These are phyloP conservation scores for Penicillium mononematosum DNA, from an alignment of 495 filamentous ascomycete species.

Conservation along the genomic window DNA sequence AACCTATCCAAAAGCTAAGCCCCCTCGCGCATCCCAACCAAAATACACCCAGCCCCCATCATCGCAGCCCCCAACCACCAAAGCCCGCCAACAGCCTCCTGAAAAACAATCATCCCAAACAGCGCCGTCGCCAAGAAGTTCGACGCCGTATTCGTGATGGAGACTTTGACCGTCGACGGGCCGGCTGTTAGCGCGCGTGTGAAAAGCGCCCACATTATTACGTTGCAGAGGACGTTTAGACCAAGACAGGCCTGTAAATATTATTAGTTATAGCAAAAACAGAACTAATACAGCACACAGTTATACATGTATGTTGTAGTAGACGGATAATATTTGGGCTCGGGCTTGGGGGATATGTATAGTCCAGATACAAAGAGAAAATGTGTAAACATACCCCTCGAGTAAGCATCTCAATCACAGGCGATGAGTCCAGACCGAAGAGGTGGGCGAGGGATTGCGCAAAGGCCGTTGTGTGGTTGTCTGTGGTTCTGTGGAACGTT, in stretches of 20 bases:
- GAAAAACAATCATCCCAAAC: constrained; percentile 73
- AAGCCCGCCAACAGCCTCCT: constrained; percentile 66
- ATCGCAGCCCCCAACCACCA: constrained; percentile 89
- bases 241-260: constrained; percentile 71
- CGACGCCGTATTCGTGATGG: constrained; percentile 86
- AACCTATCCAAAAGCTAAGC: constrained; percentile 17
- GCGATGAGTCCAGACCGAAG: constrained; percentile 54
- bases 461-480: constrained; percentile 70
- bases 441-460: constrained; percentile 59
- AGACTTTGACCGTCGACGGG: constrained; percentile 83
- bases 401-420: constrained; percentile 61
- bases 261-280: constrained; percentile 13
- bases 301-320: background rate
- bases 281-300: background rate
- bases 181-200: constrained; percentile 79
- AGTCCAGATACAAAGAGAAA: background rate
- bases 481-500: constrained; percentile 68
- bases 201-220: constrained; percentile 89
- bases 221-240: constrained; percentile 86
- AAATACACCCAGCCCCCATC: constrained; percentile 85
- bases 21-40: constrained; percentile 81
- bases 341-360: background rate
- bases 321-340: background rate
- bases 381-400: constrained; percentile 59
- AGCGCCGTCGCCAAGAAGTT: constrained; percentile 93